A percentile compares a stretch with the other conserved stretches of the same genome.
These are phyloP conservation scores for Acanthochlamys bracteata DNA, from an alignment of 106 monocot species.

Conservation along the genomic window DNA sequence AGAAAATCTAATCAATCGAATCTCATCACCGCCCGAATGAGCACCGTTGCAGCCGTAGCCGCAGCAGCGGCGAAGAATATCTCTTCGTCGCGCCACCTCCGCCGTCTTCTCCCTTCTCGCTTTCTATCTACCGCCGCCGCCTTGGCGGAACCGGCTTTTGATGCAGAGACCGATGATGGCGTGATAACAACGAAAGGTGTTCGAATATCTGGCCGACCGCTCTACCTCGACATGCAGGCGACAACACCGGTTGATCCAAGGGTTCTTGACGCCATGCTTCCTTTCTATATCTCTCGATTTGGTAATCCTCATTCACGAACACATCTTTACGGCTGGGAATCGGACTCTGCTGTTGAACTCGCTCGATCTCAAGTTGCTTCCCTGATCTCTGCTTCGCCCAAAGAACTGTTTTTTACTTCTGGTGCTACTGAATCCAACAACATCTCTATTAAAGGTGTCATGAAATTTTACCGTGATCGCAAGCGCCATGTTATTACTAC, in stretches of 20 bases:
- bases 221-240: constrained; percentile 98
- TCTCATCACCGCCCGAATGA: not conserved
- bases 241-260: constrained; percentile 95
- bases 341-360: constrained; percentile 78
- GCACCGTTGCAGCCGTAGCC: not conserved
- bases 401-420: constrained; percentile 96
- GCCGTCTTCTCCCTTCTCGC: constrained; percentile 15
- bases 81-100: not conserved
- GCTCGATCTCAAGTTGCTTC: constrained; percentile 74
- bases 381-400: constrained; percentile 66
- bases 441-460: constrained; percentile 87
- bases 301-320: constrained; percentile 99
- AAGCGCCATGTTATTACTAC: constrained; percentile 85
- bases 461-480: constrained; percentile 67
- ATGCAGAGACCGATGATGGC: constrained; percentile 2
- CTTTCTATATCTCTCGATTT: constrained; percentile 79
- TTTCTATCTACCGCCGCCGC: constrained; percentile 13
- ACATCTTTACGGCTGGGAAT: constrained; percentile 98
- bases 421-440: constrained; percentile 99
- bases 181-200: constrained; percentile 72
- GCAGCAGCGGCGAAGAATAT: constrained; percentile 8
- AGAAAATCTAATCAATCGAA: too few species aligned
- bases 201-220: constrained; percentile 65
- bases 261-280: constrained; percentile 93
- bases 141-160: constrained; percentile 3